Evolutionary conservation across 2,329 filamentous ascomycete species (phyloP).

Genomic region (Ilyonectria destructans): DNA sequence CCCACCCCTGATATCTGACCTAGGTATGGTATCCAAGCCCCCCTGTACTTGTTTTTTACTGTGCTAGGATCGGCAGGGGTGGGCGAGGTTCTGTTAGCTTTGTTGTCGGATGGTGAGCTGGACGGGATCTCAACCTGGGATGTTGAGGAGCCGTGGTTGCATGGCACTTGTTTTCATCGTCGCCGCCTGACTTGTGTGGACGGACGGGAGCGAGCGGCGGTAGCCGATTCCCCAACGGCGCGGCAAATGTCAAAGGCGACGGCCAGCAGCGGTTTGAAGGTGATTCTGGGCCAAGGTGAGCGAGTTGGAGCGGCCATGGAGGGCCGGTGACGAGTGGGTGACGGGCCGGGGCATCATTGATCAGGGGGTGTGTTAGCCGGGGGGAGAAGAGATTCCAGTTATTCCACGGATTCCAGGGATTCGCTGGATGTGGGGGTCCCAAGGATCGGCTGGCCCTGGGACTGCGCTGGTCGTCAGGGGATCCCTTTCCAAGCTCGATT

Average conservation of each 20-base stretch:
- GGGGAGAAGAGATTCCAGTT: slow-evolving; percentile 22
- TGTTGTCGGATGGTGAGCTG: slow-evolving; percentile 25
- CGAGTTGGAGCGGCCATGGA: slow-evolving; percentile 4
- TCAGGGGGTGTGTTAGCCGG: slow-evolving; percentile 10
- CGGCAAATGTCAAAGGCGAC: slow-evolving; percentile 11
- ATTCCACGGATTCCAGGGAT: slow-evolving; percentile 2
- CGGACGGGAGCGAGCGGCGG: background rate
- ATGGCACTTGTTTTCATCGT: slow-evolving; percentile 5
- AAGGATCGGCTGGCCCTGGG: slow-evolving; percentile 41
- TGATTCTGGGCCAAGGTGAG: slow-evolving; percentile 25
- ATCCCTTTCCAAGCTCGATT: slow-evolving; percentile 48
- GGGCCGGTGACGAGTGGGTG: slow-evolving; percentile 16
- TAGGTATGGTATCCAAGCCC: slow-evolving; percentile 27
- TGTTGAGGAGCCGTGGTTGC: slow-evolving; percentile 31
- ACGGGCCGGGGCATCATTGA: slow-evolving; percentile 14
- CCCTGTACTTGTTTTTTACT: slow-evolving; percentile 41
- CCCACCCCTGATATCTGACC: slow-evolving; percentile 22
- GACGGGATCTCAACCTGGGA: slow-evolving; percentile 11
- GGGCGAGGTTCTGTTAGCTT: slow-evolving; percentile 27
- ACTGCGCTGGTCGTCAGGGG: slow-evolving; percentile 38
- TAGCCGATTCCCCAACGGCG: slow-evolving; percentile 8
- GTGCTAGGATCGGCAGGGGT: slow-evolving; percentile 49
- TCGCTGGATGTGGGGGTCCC: slow-evolving; percentile 44
- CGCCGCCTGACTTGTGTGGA: slow-evolving; percentile 1
- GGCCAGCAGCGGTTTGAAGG: background rate